phyloP scores from a whole-genome alignment of 495 filamentous ascomycete species.

The Lasiosphaeris hirsuta region DNA sequence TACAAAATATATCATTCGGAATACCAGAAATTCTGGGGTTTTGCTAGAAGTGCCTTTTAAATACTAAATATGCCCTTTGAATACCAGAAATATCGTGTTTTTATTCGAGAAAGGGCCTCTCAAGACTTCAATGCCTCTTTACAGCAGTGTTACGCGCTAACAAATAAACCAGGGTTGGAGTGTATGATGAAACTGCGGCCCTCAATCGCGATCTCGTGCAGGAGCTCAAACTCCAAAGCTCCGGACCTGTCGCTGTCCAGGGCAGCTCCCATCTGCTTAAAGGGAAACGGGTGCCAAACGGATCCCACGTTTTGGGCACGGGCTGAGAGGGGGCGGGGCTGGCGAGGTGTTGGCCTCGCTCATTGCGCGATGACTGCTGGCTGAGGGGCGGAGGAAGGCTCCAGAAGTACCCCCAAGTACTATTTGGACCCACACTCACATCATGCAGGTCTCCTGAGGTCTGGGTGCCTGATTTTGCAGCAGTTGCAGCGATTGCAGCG shows the following conservation, averaged over 20 bases:
- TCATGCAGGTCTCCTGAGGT: conserved; percentile 6
- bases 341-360: too few relatives aligned
- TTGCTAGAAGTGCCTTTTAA: too few relatives aligned
- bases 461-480: conserved; percentile 11
- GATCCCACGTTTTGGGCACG: background rate
- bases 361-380: background rate
- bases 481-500: background rate
- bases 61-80: too few relatives aligned
- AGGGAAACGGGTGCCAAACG: background rate
- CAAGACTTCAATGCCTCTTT: too few relatives aligned
- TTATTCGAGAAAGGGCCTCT: too few relatives aligned
- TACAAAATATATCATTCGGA: too few relatives aligned
- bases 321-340: too few relatives aligned
- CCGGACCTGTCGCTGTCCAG: too few relatives aligned
- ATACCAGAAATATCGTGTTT: too few relatives aligned
- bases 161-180: background rate
- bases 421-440: conserved; percentile 7
- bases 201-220: conserved; percentile 6
- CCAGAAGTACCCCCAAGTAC: conserved; percentile 15
- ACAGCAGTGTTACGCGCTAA: too few relatives aligned
- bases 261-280: background rate
- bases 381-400: conserved; percentile 1
- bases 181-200: background rate
- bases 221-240: background rate
- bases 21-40: too few relatives aligned